Conservation (phyloP, 78 protist genomes). For the Pelomyxa schiedti region DNA sequence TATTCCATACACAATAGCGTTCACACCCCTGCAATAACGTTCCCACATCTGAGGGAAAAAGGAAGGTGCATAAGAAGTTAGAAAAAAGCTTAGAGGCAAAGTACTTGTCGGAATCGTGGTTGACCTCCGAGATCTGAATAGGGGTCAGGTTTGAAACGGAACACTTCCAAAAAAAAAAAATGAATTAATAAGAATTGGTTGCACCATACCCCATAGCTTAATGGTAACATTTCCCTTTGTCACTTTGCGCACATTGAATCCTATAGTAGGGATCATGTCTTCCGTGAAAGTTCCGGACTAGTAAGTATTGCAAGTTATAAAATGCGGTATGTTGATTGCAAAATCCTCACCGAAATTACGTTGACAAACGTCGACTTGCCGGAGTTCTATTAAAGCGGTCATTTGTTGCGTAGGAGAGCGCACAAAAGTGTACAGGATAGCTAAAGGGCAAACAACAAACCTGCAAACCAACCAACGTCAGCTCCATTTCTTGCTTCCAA, state of each 20-base stretch:
- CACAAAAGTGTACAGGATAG: too few species aligned
- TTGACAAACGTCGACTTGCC: constrained; percentile 94
- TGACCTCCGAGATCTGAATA: constrained; percentile 98
- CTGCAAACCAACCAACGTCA: constrained; percentile 92
- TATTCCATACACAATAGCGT: constrained; percentile 77
- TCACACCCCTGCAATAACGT: constrained; percentile 88
- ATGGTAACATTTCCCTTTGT: constrained; percentile 85
- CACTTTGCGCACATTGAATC: constrained; percentile 87
- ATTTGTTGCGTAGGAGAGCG: too few species aligned
- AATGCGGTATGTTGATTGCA: too few species aligned
- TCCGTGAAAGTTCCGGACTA: constrained; percentile 58
- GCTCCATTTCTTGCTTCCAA: constrained; percentile 93
- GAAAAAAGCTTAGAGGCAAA: too few species aligned
- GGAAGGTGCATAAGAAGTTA: too few species aligned
- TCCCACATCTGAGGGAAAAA: constrained; percentile 96
- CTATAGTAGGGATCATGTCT: constrained; percentile 93
- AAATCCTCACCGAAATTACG: constrained; percentile 62
- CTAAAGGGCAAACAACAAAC: too few species aligned
- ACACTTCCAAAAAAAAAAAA: too few species aligned
- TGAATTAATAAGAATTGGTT: too few species aligned
- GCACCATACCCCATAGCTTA: constrained; percentile 92
- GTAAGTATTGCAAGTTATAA: too few species aligned
- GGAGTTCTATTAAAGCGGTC: too few species aligned
- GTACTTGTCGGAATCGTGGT: constrained; percentile 88
- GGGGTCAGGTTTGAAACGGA: too few species aligned